These are phyloP conservation scores for Penicillium flavigenum DNA, from an alignment of 495 filamentous ascomycete species.

Conservation along the genomic window DNA sequence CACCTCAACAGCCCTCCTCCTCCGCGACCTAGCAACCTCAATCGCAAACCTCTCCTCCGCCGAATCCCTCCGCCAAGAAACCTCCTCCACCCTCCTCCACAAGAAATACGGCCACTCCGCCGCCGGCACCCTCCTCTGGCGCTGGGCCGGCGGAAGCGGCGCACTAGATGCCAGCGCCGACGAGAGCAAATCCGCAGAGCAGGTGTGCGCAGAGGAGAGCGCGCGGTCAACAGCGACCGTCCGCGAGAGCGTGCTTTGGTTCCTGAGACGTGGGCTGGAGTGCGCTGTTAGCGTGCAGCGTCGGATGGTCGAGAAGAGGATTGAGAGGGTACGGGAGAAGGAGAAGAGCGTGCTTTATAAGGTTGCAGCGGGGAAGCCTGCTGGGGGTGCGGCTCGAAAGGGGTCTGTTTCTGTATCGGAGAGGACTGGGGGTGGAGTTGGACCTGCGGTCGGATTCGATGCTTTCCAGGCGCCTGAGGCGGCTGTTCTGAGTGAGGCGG, in stretches of 20 bases:
- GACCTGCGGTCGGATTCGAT: not conserved
- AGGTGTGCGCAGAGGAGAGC: constrained; percentile 66
- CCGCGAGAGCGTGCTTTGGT: constrained; percentile 81
- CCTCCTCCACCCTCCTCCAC: constrained; percentile 60
- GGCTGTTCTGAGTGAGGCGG: constrained; percentile 38
- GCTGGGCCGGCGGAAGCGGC: constrained; percentile 70
- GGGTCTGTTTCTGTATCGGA: not conserved
- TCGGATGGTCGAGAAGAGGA: constrained; percentile 84
- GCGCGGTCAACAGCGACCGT: constrained; percentile 58
- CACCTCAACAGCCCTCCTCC: constrained; percentile 73
- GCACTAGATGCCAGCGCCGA: constrained; percentile 13
- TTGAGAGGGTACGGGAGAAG: constrained; percentile 82
- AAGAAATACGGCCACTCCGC: constrained; percentile 60
- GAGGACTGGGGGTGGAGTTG: constrained; percentile 1
- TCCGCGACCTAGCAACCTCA: constrained; percentile 75
- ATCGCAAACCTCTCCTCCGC: constrained; percentile 77
- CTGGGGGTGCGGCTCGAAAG: constrained; percentile 10
- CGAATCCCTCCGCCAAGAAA: constrained; percentile 76
- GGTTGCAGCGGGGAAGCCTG: constrained; percentile 19
- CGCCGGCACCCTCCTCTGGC: constrained; percentile 37
- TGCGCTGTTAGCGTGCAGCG: constrained; percentile 73
- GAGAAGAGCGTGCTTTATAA: constrained; percentile 84
- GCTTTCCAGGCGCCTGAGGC: constrained; percentile 18
- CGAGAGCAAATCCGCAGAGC: constrained; percentile 57
- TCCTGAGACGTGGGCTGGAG: constrained; percentile 70